Evolutionary conservation across 176 grass and related monocot genomes (phyloP).

Genomic region (Oryza glumipatula): DNA sequence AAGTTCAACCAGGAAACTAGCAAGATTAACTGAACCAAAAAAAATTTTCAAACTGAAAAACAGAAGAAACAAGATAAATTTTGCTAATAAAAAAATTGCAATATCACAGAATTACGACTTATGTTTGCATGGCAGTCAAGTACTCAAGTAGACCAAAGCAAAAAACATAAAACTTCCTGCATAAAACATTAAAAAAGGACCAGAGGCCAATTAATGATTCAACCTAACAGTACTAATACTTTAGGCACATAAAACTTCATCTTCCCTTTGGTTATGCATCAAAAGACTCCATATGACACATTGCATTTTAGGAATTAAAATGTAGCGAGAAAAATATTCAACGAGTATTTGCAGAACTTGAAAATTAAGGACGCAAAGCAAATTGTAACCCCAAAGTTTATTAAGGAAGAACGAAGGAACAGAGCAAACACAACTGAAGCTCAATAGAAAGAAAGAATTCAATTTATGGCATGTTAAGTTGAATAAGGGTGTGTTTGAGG

Average conservation of each 20-base stretch:
- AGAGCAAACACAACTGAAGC: background rate
- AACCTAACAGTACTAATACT: background rate
- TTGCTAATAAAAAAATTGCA: background rate
- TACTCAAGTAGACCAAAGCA: background rate
- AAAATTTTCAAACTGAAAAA: background rate
- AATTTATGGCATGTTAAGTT: background rate
- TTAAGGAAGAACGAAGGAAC: background rate
- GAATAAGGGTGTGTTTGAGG: too few species aligned
- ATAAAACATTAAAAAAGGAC: background rate
- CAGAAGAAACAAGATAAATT: background rate
- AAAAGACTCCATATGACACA: background rate
- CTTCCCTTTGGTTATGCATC: background rate
- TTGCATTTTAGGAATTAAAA: background rate
- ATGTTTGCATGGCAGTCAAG: background rate
- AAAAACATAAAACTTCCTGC: background rate
- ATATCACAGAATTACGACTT: background rate
- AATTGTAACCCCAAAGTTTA: background rate
- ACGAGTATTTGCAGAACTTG: background rate
- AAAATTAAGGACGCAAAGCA: background rate
- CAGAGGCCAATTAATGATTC: background rate
- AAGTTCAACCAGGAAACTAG: background rate
- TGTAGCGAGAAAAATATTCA: background rate
- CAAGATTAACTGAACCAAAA: background rate
- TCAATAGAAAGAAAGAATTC: background rate
- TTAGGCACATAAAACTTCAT: background rate